Base-by-base conservation (phyloP, 2,329 filamentous ascomycete genomes). In the Gremmenia infestans region DNA sequence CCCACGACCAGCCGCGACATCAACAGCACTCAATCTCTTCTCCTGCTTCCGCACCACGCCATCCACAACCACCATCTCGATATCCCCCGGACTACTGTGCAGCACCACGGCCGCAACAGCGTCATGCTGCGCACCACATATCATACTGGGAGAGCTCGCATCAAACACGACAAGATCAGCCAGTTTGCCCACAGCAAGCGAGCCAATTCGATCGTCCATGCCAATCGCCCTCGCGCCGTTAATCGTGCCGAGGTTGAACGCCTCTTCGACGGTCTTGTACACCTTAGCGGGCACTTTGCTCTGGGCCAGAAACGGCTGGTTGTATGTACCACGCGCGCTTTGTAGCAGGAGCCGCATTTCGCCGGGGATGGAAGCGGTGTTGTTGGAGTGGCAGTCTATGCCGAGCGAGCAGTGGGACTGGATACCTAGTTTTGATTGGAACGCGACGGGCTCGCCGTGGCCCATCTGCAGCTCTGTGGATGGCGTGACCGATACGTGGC, bases 401-500 rank as follows among this genome's bases (percentile, higher is more conserved):
- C 71, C 72, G 12, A 72, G 62, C 28, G 64, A 70, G 5, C 67
- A 64, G 9, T 70, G 65, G 4, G 64, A 60, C 36, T 71, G 65
- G 17, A 69, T 47, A 48, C 68, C 68, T 2, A 62, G 52, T 5
- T 56, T 55, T 4, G 53, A n/a, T 5, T 58, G 52, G 53, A 62
- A 60, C 37, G 71, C 72, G 2, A 76, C 68, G 0, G 73, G 71
- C 3, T 64, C 50, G 0, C 71, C 70, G 58, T 71, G 67, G 0
- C 70, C 72, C 76, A 79, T 79, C 58, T 81, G 77, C 9, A 78
- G 63, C 61, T 81, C 78, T 0, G 77, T 76, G n/a, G 73, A 74
- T 0, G 78, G 78, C 0, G 78, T 80, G 15, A 68, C 70, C 2
- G 74, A 76, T 15, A 79, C 64, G 46, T 69, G 67, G 1, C 70